Evolutionary conservation across 2,329 filamentous ascomycete species (phyloP), one percentile per base, ranked within the genome.

Genomic region (Pestalotiopsis sp.): DNA sequence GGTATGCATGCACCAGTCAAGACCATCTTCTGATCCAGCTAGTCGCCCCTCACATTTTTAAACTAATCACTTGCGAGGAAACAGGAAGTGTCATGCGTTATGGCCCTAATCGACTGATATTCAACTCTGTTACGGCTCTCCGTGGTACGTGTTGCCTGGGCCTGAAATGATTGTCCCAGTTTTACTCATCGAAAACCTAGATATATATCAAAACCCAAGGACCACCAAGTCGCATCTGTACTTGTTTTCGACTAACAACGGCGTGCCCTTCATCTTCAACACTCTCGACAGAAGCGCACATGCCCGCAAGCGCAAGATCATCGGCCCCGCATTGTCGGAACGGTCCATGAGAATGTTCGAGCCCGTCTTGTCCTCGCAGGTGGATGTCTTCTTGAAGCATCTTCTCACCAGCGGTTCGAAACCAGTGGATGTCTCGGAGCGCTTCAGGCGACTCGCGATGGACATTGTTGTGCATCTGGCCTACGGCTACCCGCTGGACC

Each of bases 131-230:
- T 20, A 70, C 66, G 13, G 72, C 72, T 17, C 68, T 73, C 12
- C 60, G 20, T 7, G 60, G 60, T 63, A 23, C 5, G 31, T 63
- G 13, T 39, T 27, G n/a, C 12, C 6, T 17, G 7, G 23, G 12
- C 27, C n/a, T 25, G 56, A 23, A 23, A 58, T 13, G n/a, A 20
- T n/a, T 7, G 2, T 36, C 6, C 3, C 25, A n/a, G 3, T 36
- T 4, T 27, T 31, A 27, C 57, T 59, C 7, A 59, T 36, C 17
- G 23, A 3, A 25, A 23, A 12, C 1, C 11, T 59, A 74, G 73
- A 74, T 56, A 73, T 74, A 61, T 73, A 73, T 45, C 57, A 71
- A 9, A 73, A 72, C 63, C 68, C 71, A 2, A 68, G 68, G 39
- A 60, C 70, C 17, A 67, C 68, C 61, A 74, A 74, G 64, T 71